Base-by-base conservation (phyloP, 306 rosid species). In the Cyamopsis tetragonoloba region DNA sequence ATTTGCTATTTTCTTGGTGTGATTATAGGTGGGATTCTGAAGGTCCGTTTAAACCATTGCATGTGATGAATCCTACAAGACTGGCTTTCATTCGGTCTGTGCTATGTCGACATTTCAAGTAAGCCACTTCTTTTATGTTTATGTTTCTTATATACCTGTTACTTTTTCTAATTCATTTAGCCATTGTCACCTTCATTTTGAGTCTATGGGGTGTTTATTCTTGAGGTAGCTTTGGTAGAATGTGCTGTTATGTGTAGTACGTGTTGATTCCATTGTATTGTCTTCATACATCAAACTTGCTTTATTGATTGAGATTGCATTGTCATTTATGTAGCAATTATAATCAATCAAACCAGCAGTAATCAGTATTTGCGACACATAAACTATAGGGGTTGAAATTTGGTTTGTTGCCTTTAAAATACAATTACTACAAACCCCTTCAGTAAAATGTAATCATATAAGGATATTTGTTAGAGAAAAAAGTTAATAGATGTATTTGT, bases 1-100 rank as follows among this genome's bases (percentile, higher is more conserved):
- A 2, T 44, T 76, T 64, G 18, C 23, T 4, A 7, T 38, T 58
- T 60, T 31, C 7, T 27, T 60, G 31, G 7, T 65, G 64, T 66
- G 0, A 53, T n/a, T n/a, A 19, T 78, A 93, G 97, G 96, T 90
- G 99, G 99, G 95, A 93, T 77, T 85, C 92, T 27, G 96, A 85
- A 80, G 97, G 99, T 4, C 96, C 96, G 0, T 90, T 88, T 71
- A 90, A 90, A 69, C 97, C 99, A n/a, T 74, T 93, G 78, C 99
- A 93, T 79, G 71, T 43, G 58, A 61, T 93, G 87, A 93, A 93
- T 82, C 96, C 99, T n/a, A 77, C 95, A 32, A 85, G 97, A 74
- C 82, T 93, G 55, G 89, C 91, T 54, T 90, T 93, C 63, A 77
- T 93, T 46, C 84, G 99, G 6, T 88, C 92, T 56, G 84, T 86